phyloP scores from a whole-genome alignment of 75 land plant species.

The Larix kaempferi region DNA sequence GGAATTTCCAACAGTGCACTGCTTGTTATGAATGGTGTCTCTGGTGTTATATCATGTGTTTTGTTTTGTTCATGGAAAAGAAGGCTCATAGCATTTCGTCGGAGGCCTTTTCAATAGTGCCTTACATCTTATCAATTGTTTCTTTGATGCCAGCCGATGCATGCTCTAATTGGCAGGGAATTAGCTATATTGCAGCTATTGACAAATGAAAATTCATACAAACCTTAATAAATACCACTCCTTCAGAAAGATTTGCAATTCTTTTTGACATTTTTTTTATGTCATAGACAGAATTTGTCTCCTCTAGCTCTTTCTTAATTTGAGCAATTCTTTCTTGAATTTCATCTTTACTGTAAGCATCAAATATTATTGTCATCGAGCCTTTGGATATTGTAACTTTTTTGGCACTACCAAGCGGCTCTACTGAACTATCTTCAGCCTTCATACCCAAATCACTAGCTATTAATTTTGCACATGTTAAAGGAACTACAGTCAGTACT shows the following conservation, averaged over 20 bases:
- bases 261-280: slow-evolving; percentile 76
- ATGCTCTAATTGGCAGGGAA: too few species aligned
- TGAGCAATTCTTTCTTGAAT: slow-evolving; percentile 80
- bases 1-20: too few species aligned
- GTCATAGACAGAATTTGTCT: slow-evolving; percentile 83
- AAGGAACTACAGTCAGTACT: neutral
- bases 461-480: slow-evolving; percentile 69
- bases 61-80: too few species aligned
- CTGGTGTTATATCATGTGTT: too few species aligned
- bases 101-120: too few species aligned
- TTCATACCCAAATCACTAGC: slow-evolving; percentile 75
- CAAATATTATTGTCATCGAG: slow-evolving; percentile 75
- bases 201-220: neutral
- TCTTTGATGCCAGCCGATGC: too few species aligned
- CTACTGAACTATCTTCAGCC: slow-evolving; percentile 58
- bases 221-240: slow-evolving; percentile 91
- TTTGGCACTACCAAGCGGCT: slow-evolving; percentile 79
- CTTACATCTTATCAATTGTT: too few species aligned
- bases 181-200: too few species aligned
- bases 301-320: slow-evolving; percentile 68
- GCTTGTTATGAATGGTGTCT: too few species aligned
- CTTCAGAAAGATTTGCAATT: slow-evolving; percentile 92
- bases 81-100: too few species aligned
- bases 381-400: slow-evolving; percentile 71
- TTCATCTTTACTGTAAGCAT: slow-evolving; percentile 82